These are phyloP conservation scores for Arthrobotrys entomopaga DNA, from an alignment of 2,329 filamentous ascomycete genomes.

Conservation along the genomic window DNA sequence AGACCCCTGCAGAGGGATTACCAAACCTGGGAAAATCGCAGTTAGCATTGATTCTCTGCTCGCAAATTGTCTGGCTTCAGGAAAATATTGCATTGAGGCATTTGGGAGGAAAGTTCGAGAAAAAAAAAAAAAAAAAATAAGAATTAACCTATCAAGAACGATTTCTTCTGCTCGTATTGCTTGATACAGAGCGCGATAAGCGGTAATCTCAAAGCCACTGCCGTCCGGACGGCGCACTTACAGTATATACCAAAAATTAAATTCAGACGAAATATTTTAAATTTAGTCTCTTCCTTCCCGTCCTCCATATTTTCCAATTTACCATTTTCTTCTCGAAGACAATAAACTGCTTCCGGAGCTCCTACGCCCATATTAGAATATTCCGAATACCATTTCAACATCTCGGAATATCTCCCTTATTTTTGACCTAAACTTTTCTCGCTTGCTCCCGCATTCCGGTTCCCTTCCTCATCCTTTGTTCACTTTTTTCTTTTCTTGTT, in stretches of 20 bases:
- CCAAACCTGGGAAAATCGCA: constrained; percentile 54
- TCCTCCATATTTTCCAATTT: constrained; percentile 2
- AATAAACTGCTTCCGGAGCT: constrained; percentile 34
- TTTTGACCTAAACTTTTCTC: constrained; percentile 43
- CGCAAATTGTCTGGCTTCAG: constrained; percentile 54
- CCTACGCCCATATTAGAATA: constrained; percentile 34
- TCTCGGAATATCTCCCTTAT: constrained; percentile 49
- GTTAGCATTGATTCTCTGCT: constrained; percentile 46
- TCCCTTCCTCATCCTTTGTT: constrained; percentile 17
- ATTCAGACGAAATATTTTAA: constrained; percentile 31
- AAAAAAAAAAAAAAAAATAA: background rate
- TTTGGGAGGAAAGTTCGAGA: constrained; percentile 32
- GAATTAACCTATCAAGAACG: constrained; percentile 51
- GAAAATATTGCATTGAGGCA: constrained; percentile 52
- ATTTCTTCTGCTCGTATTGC: constrained; percentile 45
- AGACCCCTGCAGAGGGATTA: constrained; percentile 52
- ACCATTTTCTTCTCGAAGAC: constrained; percentile 49
- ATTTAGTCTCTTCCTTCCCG: constrained; percentile 19
- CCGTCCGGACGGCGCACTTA: background rate
- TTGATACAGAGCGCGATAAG: constrained; percentile 28
- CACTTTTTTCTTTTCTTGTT: constrained; percentile 32
- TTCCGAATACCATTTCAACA: constrained; percentile 31
- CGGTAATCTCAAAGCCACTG: constrained; percentile 26
- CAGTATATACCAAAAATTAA: constrained; percentile 35
- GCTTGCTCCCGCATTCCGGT: constrained; percentile 53